phyloP scores from a whole-genome alignment of 441 rosid species.

The Arabidopsis lyrata region DNA sequence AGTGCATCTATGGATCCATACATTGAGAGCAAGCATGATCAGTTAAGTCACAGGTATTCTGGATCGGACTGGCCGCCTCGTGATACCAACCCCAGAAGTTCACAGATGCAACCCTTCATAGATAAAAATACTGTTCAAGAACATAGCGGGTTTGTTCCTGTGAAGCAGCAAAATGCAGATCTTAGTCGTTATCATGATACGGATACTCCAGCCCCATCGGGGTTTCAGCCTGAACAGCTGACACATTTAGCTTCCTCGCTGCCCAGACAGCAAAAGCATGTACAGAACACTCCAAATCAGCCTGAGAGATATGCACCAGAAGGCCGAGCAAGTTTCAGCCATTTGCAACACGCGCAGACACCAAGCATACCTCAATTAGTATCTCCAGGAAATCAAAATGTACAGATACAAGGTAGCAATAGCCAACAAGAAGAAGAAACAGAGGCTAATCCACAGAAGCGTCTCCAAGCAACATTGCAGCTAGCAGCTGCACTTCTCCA shows the following conservation, averaged over 20 bases:
- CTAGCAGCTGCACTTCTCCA: conserved; percentile 97
- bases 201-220: conserved; percentile 40
- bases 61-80: conserved; percentile 60
- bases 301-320: conserved; percentile 58
- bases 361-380: conserved; percentile 49
- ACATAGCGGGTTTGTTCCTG: conserved; percentile 45
- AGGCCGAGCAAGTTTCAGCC: conserved; percentile 54
- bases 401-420: conserved; percentile 50
- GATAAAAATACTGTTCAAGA: conserved; percentile 49
- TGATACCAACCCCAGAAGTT: conserved; percentile 52
- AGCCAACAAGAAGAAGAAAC: conserved; percentile 63
- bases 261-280: conserved; percentile 68
- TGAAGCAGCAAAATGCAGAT: conserved; percentile 51
- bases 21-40: conserved; percentile 55
- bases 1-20: conserved; percentile 47
- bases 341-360: conserved; percentile 56
- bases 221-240: conserved; percentile 74
- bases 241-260: conserved; percentile 77
- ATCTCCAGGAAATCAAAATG: conserved; percentile 47
- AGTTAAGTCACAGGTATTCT: conserved; percentile 45
- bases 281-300: conserved; percentile 52
- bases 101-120: conserved; percentile 48
- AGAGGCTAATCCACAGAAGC: conserved; percentile 87
- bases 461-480: conserved; percentile 92
- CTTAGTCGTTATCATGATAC: conserved; percentile 47